Base-by-base conservation (phyloP, 805 yeast genomes). In the Cyberlindnera samutprakarnensis region DNA sequence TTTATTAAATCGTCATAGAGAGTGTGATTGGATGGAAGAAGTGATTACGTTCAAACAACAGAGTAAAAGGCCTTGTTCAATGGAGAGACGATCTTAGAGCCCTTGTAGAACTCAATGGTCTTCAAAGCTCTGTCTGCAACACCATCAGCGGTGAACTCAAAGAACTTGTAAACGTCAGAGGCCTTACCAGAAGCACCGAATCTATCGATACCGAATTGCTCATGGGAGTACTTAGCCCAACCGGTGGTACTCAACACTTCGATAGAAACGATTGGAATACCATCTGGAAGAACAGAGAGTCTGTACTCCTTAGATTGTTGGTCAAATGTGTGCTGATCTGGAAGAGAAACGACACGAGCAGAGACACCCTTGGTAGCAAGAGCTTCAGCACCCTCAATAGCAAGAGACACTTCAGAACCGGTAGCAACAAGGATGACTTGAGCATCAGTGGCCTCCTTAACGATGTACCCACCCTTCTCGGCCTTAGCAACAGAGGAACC, bases 131-230 rank as follows among this genome's bases (percentile, higher is more conserved):
- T 85, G 53, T 74, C 68, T 52, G 94, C 90, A 61, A 92, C 70
- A 47, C 95, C 96, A 60, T 85, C 96, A 42, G 90, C 80, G 35
- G 94, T 87, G 72, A 92, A 92, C 47, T 74, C 95, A 51, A 90
- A 84, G 68, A 55, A 66, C 64, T 84, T 75, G 79, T 78, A 92
- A 41, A 90, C 72, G 43, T 82, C 85, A 37, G 65, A 62, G 56
- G 80, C 92, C 61, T 84, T 82, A 60, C 95, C 98, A 39, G 96
- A 87, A 41, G 88, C 92, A 74, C 98, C 98, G 59, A 92, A 92
- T 68, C 85, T 77, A 75, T 86, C 77, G 56, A 92, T 71, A 66
- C 96, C 96, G 54, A 90, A 85, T 63, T 87, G 94, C 70, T 83
- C 94, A 68, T 92, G 98, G 38, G 96, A 75, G 71, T 87, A 92